These are phyloP conservation scores for Monosporozyma yasuniensis DNA, from an alignment of 805 yeast genomes.

Conservation along the genomic window DNA sequence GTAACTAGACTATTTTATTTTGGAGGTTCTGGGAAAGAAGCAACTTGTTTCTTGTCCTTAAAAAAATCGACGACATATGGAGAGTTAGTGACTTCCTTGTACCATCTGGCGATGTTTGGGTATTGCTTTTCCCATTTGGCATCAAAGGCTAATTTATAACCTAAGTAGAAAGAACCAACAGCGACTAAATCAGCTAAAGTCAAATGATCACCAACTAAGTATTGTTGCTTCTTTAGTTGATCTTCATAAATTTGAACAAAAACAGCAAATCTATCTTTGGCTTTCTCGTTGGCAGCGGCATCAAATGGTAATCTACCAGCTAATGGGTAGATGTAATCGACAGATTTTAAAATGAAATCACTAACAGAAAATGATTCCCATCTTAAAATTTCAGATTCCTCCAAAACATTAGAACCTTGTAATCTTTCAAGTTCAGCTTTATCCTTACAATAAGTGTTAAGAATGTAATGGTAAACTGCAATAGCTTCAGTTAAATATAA, in stretches of 20 bases:
- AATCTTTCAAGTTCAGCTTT: slow-evolving; percentile 33
- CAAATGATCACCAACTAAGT: slow-evolving; percentile 58
- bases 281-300: slow-evolving; percentile 50
- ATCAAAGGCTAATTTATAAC: slow-evolving; percentile 47
- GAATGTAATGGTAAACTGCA: slow-evolving; percentile 48
- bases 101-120: slow-evolving; percentile 41
- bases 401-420: slow-evolving; percentile 40
- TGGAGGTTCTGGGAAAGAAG: neutral
- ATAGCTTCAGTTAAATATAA: slow-evolving; percentile 59
- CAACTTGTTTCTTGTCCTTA: neutral
- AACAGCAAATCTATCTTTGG: slow-evolving; percentile 31
- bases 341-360: slow-evolving; percentile 47
- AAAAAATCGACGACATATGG: slow-evolving; percentile 7
- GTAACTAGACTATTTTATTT: no score
- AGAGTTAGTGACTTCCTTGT: slow-evolving; percentile 4
- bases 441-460: slow-evolving; percentile 26
- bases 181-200: slow-evolving; percentile 28
- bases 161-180: slow-evolving; percentile 12
- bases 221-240: slow-evolving; percentile 50
- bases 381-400: slow-evolving; percentile 42
- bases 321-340: slow-evolving; percentile 43
- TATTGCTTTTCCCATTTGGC: slow-evolving; percentile 49
- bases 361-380: slow-evolving; percentile 71
- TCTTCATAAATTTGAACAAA: slow-evolving; percentile 42
- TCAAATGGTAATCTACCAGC: slow-evolving; percentile 61